Evolutionary conservation across 1,139 yeast species (phyloP), one percentile per base, ranked within the genome.

Genomic region (Magnusiomyces ingens): DNA sequence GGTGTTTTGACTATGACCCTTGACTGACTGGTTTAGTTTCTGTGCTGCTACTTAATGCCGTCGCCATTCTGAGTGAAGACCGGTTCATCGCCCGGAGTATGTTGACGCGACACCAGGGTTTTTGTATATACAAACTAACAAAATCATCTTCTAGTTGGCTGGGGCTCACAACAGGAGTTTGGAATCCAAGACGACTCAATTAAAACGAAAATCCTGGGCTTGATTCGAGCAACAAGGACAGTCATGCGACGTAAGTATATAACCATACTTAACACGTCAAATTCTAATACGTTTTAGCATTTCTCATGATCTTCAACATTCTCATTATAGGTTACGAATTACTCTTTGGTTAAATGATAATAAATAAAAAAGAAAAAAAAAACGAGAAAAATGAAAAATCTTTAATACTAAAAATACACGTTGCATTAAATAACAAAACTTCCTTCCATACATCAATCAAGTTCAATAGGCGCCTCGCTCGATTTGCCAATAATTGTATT

Each of bases 41-140:
- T 52, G 74, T 87, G 41, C 74, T 88, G 56, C 70, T 85, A 55
- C 78, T 86, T 52, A 88, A 88, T 67, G 81, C 93, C 0, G 78
- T 87, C 32, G 95, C 95, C 0, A 85, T 88, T 45, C 74, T 88
- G 49, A 84, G 86, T 62, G 95, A 88, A 64, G 95, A 88, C 66
- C 73, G 96, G 57, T 88, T 88, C 65, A 73, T 88, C 54, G 83
- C 84, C 60, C 72, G 95, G 67, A 81, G 84, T 78, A 72, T 64
- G 81, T 72, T 52, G 32, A 26, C 4, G 8, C n/a, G n/a, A n/a
- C n/a, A n/a, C n/a, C n/a, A n/a, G n/a, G n/a, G n/a, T n/a, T n/a
- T n/a, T n/a, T n/a, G n/a, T n/a, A n/a, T n/a, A n/a, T n/a, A n/a
- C n/a, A 26, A 26, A 26, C 50, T 54, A 46, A 51, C 51, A 38